phyloP scores from a whole-genome alignment of 2,329 filamentous ascomycete species.

The Laburnicola sp. region DNA sequence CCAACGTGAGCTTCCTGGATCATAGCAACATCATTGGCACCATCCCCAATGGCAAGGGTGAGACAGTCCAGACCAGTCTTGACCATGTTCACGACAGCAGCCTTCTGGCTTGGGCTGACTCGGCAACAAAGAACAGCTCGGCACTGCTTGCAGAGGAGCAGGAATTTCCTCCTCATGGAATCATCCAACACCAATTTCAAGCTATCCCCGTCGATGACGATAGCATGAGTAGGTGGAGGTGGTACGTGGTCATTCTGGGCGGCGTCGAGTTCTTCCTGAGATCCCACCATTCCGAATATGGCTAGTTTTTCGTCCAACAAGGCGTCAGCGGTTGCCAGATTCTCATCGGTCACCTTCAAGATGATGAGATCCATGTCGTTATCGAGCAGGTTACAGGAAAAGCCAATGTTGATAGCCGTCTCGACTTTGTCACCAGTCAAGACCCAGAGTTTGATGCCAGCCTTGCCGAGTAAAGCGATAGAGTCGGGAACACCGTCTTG shows the following conservation, averaged over 20 bases:
- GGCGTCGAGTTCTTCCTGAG: slow-evolving; percentile 77
- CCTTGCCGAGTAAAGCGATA: slow-evolving; percentile 84
- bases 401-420: slow-evolving; percentile 99
- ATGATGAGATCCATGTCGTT: slow-evolving; percentile 98
- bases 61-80: slow-evolving; percentile 94
- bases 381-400: slow-evolving; percentile 95
- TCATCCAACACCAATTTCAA: slow-evolving; percentile 86
- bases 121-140: slow-evolving; percentile 95
- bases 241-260: slow-evolving; percentile 84
- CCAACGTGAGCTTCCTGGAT: slow-evolving; percentile 89
- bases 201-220: slow-evolving; percentile 94
- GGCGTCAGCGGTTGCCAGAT: slow-evolving; percentile 63
- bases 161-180: slow-evolving; percentile 82
- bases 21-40: slow-evolving; percentile 92
- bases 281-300: slow-evolving; percentile 77
- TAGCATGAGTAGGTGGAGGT: slow-evolving; percentile 82
- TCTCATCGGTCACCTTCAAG: slow-evolving; percentile 80
- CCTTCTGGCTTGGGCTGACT: slow-evolving; percentile 96
- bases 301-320: slow-evolving; percentile 74
- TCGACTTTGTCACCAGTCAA: slow-evolving; percentile 98
- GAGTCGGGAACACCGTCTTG: slow-evolving; percentile 97
- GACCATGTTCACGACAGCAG: slow-evolving; percentile 93
- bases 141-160: slow-evolving; percentile 95
- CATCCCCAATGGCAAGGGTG: slow-evolving; percentile 88
- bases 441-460: slow-evolving; percentile 98